These are phyloP conservation scores for Podila clonocystis DNA, from an alignment of 192 early-diverging fungal species.

Conservation along the genomic window DNA sequence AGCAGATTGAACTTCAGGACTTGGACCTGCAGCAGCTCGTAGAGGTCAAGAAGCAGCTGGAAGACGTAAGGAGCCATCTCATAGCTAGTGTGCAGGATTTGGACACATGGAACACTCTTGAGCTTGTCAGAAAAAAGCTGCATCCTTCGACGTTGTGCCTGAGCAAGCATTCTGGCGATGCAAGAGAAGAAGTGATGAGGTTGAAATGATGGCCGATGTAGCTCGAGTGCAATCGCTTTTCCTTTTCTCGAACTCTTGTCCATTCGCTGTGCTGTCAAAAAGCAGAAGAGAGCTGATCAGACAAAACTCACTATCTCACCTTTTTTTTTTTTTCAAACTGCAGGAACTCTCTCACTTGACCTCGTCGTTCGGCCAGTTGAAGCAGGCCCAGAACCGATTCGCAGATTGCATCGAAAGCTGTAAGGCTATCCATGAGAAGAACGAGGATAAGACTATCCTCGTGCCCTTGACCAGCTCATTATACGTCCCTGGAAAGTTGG, in stretches of 20 bases:
- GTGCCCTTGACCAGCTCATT: slow-evolving; percentile 86
- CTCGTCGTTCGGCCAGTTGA: slow-evolving; percentile 85
- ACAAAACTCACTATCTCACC: background rate
- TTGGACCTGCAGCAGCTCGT: slow-evolving; percentile 87
- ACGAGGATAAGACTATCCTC: slow-evolving; percentile 69
- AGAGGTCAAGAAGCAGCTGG: slow-evolving; percentile 84
- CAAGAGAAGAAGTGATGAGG: too few species aligned
- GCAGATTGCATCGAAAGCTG: slow-evolving; percentile 84
- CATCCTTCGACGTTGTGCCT: too few species aligned
- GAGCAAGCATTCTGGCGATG: too few species aligned
- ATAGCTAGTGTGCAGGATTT: background rate
- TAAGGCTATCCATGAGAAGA: slow-evolving; percentile 58
- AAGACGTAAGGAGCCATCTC: slow-evolving; percentile 65
- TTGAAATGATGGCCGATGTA: too few species aligned
- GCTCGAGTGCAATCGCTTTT: too few species aligned
- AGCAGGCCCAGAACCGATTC: slow-evolving; percentile 89
- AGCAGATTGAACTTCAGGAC: slow-evolving; percentile 80
- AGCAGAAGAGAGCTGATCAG: background rate
- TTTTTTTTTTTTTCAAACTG: background rate
- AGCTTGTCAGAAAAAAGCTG: too few species aligned
- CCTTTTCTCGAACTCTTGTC: too few species aligned
- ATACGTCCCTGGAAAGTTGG: slow-evolving; percentile 93
- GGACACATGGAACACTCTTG: background rate
- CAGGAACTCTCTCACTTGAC: slow-evolving; percentile 91
- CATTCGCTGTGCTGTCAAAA: too few species aligned